Evolutionary conservation across 2,329 filamentous ascomycete species (phyloP).

Genomic region (Elsinoe arachidis): DNA sequence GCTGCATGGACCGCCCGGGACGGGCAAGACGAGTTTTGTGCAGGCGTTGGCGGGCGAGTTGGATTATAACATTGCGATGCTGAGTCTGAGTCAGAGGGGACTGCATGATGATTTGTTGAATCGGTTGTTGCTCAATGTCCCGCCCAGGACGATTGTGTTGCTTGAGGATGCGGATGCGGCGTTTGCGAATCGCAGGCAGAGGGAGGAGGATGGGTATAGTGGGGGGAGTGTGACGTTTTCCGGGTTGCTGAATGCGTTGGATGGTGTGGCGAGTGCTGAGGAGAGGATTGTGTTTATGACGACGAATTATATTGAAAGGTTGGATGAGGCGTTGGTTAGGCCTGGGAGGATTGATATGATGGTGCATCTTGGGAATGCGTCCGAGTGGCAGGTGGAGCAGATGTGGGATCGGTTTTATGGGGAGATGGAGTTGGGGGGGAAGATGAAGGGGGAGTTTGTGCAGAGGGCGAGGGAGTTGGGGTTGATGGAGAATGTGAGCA

Average conservation of each 20-base stretch:
- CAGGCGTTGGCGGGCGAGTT: conserved; percentile 88
- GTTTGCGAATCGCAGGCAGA: conserved; percentile 70
- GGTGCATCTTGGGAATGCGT: conserved; percentile 79
- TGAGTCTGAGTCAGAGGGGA: conserved; percentile 83
- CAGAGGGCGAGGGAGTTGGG: conserved; percentile 59
- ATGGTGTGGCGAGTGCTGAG: conserved; percentile 90
- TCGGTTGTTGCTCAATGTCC: conserved; percentile 75
- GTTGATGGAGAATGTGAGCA: conserved; percentile 66
- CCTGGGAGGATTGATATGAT: conserved; percentile 93
- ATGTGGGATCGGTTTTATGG: conserved; percentile 97
- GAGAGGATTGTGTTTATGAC: conserved; percentile 91
- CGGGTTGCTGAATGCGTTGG: conserved; percentile 61
- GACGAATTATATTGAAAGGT: conserved; percentile 83
- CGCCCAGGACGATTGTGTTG: conserved; percentile 70
- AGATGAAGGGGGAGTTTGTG: conserved; percentile 61
- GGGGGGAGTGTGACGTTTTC: conserved; percentile 92
- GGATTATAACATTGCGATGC: conserved; percentile 84
- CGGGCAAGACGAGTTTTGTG: conserved; percentile 92
- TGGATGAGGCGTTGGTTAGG: conserved; percentile 81
- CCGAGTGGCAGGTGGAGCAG: conserved; percentile 68
- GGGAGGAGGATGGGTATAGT: conserved; percentile 72
- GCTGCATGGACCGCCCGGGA: conserved; percentile 80
- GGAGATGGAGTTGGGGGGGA: conserved; percentile 60
- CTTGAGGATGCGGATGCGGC: conserved; percentile 89
- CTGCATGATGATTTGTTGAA: conserved; percentile 85